Evolutionary conservation across 2,329 filamentous ascomycete genomes (phyloP).

Genomic region (Xylaria sp.): DNA sequence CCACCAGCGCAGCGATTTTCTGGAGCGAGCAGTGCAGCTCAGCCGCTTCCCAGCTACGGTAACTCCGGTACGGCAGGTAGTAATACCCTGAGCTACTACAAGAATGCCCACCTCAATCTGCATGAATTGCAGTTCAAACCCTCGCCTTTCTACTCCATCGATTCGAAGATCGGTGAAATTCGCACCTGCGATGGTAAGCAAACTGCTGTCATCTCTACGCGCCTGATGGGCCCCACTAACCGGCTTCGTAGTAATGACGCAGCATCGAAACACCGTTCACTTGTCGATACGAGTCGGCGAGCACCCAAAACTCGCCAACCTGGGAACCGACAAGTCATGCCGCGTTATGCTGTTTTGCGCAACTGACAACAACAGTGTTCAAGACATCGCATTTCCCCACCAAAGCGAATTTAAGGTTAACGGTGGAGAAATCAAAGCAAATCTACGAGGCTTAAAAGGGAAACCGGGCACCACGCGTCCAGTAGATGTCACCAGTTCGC

Average conservation of each 20-base stretch:
- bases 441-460: conserved; percentile 93
- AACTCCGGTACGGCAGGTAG: conserved; percentile 31
- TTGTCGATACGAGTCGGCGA: conserved; percentile 61
- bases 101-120: conserved; percentile 26
- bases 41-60: conserved; percentile 26
- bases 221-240: conserved; percentile 25
- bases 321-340: conserved; percentile 69
- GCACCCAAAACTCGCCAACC: conserved; percentile 61
- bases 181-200: conserved; percentile 77
- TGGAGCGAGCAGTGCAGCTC: conserved; percentile 26
- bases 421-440: conserved; percentile 87
- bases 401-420: conserved; percentile 95
- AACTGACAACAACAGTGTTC: conserved; percentile 67
- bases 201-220: background rate
- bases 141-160: conserved; percentile 86
- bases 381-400: conserved; percentile 89
- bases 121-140: conserved; percentile 63
- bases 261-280: conserved; percentile 61
- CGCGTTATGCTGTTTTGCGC: conserved; percentile 88
- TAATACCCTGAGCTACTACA: conserved; percentile 30
- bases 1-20: conserved; percentile 21
- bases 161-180: conserved; percentile 71
- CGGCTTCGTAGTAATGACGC: conserved; percentile 62
- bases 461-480: conserved; percentile 94
- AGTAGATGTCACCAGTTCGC: conserved; percentile 83